Base-by-base conservation (phyloP, 2,329 filamentous ascomycete species). In the Epichloe gansuensis region DNA sequence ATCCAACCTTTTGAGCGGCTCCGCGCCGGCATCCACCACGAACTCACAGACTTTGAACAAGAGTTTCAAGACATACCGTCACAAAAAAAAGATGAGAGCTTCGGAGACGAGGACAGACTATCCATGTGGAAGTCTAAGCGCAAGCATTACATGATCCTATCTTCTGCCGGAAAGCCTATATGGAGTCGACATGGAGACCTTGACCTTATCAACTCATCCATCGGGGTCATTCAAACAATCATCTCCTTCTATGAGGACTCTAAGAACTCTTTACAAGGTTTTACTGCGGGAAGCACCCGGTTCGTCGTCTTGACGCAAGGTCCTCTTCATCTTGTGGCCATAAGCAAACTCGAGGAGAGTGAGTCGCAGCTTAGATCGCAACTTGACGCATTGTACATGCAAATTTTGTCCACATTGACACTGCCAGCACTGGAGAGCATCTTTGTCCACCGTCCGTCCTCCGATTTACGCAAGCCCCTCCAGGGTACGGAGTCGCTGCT, bases 131-230 rank as follows among this genome's bases (percentile, higher is more conserved):
- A 89, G 64, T 81, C 85, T 39, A 97, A 97, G 71, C 76, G 90
- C 56, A 98, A 98, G 68, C 93, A 98, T 68, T 98, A 95, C 67
- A 81, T 98, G 69, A 95, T 98, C 61, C 74, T 98, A 1, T 97
- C 93, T 2, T 91, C 89, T 13, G 91, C 94, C 9, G 93, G 93
- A 21, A 98, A 98, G 66, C 94, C 93, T 11, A 94, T 98, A 47
- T 98, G 91, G 75, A 97, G 89, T 62, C 81, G 94, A 47, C 91
- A 98, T 64, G 93, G 94, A 41, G 89, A 96, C 59, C 78, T 95
- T 58, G 82, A 85, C 51, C 73, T 97, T 43, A 89, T 97, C 64
- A 95, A 94, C 60, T 86, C 87, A 49, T 96, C 93, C 60, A 91
- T 97, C 65, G 93, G 93, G 41, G 85, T 98, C 17, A 84, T 96